A percentile compares a stretch with the other conserved stretches of the same genome.
These are phyloP conservation scores for Fusarium siculi DNA, from an alignment of 2,329 filamentous ascomycete genomes.

Conservation along the genomic window DNA sequence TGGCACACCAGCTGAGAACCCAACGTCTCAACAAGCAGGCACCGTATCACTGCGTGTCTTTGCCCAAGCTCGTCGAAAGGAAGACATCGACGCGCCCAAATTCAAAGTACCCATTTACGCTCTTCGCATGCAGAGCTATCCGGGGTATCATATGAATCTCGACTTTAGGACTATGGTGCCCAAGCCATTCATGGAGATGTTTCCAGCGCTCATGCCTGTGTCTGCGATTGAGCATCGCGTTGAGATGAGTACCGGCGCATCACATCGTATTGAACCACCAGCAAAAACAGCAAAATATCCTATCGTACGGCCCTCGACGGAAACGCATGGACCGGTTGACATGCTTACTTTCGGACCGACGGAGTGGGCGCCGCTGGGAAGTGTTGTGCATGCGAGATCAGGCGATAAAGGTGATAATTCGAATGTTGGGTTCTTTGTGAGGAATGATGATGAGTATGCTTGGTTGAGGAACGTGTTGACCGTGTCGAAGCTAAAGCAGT, in stretches of 20 bases:
- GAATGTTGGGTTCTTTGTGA: conserved; percentile 60
- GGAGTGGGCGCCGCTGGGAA: conserved; percentile 44
- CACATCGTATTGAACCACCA: conserved; percentile 35
- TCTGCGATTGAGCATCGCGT: conserved; percentile 45
- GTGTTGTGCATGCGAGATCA: conserved; percentile 47
- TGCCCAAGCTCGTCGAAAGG: conserved; percentile 55
- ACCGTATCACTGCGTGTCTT: conserved; percentile 61
- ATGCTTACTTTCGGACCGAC: conserved; percentile 44
- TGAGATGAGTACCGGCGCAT: conserved; percentile 37
- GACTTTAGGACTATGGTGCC: conserved; percentile 57
- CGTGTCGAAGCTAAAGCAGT: conserved; percentile 49
- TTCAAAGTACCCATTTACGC: conserved; percentile 54
- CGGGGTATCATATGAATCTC: conserved; percentile 56
- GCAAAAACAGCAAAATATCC: conserved; percentile 38
- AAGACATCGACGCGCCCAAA: conserved; percentile 48
- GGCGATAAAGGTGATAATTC: conserved; percentile 57
- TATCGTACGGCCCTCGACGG: conserved; percentile 39
- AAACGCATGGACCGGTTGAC: conserved; percentile 42
- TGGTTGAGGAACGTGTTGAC: conserved; percentile 58
- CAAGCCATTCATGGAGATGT: conserved; percentile 57
- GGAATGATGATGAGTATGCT: conserved; percentile 55
- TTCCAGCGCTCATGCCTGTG: conserved; percentile 49
- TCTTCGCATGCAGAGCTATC: conserved; percentile 54
- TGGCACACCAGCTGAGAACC: conserved; percentile 53
- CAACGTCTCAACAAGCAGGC: conserved; percentile 56